phyloP scores from a whole-genome alignment of 179 eudicot genomes.

The Silene vulgaris region DNA sequence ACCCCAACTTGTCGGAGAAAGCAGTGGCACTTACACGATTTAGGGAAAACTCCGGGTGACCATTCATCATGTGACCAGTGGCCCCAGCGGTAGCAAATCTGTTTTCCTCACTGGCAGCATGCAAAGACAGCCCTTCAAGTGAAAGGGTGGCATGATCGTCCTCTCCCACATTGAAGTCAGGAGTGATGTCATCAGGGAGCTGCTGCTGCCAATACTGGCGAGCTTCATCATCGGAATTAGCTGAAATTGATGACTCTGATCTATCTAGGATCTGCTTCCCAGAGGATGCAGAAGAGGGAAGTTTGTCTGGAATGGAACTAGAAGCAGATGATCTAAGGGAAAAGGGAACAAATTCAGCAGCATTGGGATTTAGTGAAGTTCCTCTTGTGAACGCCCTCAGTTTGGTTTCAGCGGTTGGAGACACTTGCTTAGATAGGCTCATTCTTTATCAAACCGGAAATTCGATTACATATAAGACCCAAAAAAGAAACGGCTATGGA shows the following conservation, averaged over 20 bases:
- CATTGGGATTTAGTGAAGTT: constrained; percentile 76
- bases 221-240: constrained; percentile 82
- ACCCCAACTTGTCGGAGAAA: constrained; percentile 40
- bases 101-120: constrained; percentile 36
- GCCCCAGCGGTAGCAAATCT: constrained; percentile 37
- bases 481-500: neutral
- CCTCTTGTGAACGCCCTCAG: constrained; percentile 27
- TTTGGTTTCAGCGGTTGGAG: constrained; percentile 30
- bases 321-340: constrained; percentile 54
- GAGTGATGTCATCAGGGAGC: constrained; percentile 97
- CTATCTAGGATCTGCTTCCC: constrained; percentile 52
- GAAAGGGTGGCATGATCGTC: constrained; percentile 48
- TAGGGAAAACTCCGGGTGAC: constrained; percentile 40
- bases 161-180: constrained; percentile 70
- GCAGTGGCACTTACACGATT: constrained; percentile 39
- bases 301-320: constrained; percentile 27
- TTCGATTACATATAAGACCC: constrained; percentile 3
- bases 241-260: constrained; percentile 71
- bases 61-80: constrained; percentile 41
- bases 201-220: constrained; percentile 83
- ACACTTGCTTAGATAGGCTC: constrained; percentile 44
- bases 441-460: constrained; percentile 25
- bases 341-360: constrained; percentile 85
- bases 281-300: constrained; percentile 26
- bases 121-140: constrained; percentile 57